phyloP scores from a whole-genome alignment of 331 rosid species.

The Rosa hybrid region DNA sequence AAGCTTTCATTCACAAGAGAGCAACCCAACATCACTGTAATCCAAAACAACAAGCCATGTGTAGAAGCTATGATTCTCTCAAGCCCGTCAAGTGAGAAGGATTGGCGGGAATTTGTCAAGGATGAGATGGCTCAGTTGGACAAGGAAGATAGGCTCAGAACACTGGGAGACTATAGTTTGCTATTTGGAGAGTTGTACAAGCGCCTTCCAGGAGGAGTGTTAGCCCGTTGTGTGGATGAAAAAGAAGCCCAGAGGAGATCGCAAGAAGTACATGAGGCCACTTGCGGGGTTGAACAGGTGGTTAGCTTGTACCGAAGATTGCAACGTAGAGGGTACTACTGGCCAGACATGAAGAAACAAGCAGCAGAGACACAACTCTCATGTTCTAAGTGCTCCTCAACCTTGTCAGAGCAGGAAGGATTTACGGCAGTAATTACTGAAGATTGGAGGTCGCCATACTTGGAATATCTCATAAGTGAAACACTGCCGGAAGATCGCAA shows the following conservation, averaged over 20 bases:
- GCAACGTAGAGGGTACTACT: neutral
- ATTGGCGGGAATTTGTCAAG: no score
- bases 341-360: neutral
- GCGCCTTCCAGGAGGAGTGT: neutral
- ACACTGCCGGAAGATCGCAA: fast-evolving
- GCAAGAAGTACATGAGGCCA: neutral
- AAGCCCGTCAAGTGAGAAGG: no score
- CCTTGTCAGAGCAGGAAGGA: fast-evolving
- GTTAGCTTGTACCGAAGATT: neutral
- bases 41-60: neutral
- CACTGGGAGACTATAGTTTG: neutral
- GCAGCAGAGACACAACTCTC: fast-evolving
- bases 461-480: neutral
- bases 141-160: neutral
- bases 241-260: neutral
- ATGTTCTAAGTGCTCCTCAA: fast-evolving
- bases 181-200: neutral
- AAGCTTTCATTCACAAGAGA: neutral
- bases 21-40: neutral
- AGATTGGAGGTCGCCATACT: neutral
- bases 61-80: neutral
- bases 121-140: no score
- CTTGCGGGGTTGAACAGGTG: neutral
- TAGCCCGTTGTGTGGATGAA: neutral
- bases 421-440: fast-evolving